Evolutionary conservation across 169 alveolate genomes (phyloP), one percentile per base, ranked within the genome.

Genomic region (Cryptosporidium muris): DNA sequence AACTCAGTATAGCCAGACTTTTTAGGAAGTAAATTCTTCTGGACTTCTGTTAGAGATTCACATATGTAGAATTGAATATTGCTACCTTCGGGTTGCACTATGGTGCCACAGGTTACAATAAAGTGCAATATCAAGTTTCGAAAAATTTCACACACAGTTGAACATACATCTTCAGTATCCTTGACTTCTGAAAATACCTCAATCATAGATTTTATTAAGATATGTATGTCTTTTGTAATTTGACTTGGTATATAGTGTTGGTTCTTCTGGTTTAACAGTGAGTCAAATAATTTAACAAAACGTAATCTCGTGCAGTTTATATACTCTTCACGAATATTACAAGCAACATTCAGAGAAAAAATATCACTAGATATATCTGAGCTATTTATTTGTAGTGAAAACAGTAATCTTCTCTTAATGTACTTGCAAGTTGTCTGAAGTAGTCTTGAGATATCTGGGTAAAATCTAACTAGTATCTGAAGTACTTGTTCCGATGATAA

Each of bases 51-150:
- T 40, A 38, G 40, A 51, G 37, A 47, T 38, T 45, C 43, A 38
- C 12, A 38, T 74, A 58, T 68, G 5, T 34, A 40, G 16, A 43
- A 58, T 16, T 3, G 4, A 25, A 74, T 74, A 37, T 58, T 58
- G 54, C 85, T 68, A 16, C 85, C 85, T 60, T 74, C 85, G 0
- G 85, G 67, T 60, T 74, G 85, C n/a, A 74, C 47, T 12, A 74
- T 38, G 4, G 85, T 74, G 42, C 60, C 85, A 14, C 85, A 74
- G 0, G 62, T 16, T 14, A 74, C 85, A 48, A 74, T 74, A 45
- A 74, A 74, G 60, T 51, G 60, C 37, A 74, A 74, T 11, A 74
- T 37, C 36, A 58, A 47, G 4, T 74, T 74, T 60, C 25, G 54
- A 42, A 74, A 74, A 43, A 58, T 42, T 12, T 74, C 85, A 60